Conservation (phyloP, 768 basidiomycete species). For the Naematelia aurantialba region DNA sequence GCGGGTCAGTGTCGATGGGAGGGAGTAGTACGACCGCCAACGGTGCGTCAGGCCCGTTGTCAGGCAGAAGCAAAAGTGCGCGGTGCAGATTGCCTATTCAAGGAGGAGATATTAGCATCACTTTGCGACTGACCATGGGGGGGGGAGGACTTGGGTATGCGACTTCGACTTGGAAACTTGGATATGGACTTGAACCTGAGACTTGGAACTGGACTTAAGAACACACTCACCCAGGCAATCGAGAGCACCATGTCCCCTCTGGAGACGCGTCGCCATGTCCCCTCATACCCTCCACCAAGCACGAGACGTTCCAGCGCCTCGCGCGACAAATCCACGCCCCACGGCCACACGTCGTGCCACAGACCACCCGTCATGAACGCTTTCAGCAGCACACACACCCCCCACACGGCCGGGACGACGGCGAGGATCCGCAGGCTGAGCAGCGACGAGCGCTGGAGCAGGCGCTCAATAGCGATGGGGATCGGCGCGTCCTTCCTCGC, state of each 20-base stretch:
- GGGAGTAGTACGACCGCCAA: conserved; percentile 87
- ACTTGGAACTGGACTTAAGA: background rate
- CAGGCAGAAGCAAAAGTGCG: conserved; percentile 79
- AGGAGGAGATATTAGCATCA: too few species aligned
- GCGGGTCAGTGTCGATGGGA: conserved; percentile 81
- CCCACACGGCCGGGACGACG: conserved; percentile 40
- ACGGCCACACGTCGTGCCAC: conserved; percentile 36
- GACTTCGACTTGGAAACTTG: background rate
- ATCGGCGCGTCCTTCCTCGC: background rate
- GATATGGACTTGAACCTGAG: background rate
- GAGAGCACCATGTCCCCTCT: conserved; percentile 37
- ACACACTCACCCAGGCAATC: conserved; percentile 44
- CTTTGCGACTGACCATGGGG: background rate
- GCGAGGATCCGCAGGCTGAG: conserved; percentile 42
- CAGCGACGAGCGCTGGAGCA: conserved; percentile 24
- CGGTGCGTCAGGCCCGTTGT: conserved; percentile 84
- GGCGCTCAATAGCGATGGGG: conserved; percentile 15
- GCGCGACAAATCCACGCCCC: conserved; percentile 34
- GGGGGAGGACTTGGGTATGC: too few species aligned
- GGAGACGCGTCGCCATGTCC: conserved; percentile 12
- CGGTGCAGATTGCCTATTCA: conserved; percentile 80
- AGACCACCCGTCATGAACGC: conserved; percentile 28
- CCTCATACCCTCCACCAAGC: conserved; percentile 18
- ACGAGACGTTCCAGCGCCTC: conserved; percentile 33
- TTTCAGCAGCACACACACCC: conserved; percentile 23